These are phyloP conservation scores for Beauveria sp. DNA, from an alignment of 2,329 filamentous ascomycete genomes.

Conservation along the genomic window DNA sequence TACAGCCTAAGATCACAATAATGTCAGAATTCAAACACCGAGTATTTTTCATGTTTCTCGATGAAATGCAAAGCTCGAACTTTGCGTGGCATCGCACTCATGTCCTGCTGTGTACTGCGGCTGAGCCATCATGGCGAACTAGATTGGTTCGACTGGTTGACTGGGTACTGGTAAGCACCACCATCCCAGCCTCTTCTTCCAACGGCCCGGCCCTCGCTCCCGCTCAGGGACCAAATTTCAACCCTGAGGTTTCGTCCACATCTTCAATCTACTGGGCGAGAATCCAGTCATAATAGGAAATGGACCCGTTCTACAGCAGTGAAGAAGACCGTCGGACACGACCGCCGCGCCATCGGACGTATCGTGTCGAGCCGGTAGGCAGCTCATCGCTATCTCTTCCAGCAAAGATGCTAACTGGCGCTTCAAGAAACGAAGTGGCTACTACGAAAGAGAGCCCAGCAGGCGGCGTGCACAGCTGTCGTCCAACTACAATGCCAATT, in stretches of 20 bases:
- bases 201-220: slow-evolving; percentile 10
- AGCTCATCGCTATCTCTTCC: no score
- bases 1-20: no score
- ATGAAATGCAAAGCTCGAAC: no score
- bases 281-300: neutral
- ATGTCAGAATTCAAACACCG: no score
- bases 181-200: neutral
- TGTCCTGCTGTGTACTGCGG: no score
- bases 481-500: neutral
- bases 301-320: slow-evolving; percentile 1
- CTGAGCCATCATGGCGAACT: neutral
- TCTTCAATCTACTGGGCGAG: neutral
- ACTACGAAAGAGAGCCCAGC: neutral
- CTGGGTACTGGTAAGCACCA: neutral
- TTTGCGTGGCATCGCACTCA: no score
- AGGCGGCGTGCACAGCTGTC: neutral
- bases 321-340: neutral
- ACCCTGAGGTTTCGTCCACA: neutral
- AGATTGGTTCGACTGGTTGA: no score
- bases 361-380: neutral
- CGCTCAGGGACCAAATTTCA: neutral
- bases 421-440: neutral
- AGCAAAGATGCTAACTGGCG: neutral
- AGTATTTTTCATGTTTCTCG: no score
- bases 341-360: neutral